phyloP scores from a whole-genome alignment of 129 eudicot species.

The carrot (Daucus carota) region DH1_v3.0 NC_030381.2:48494501-48495000 shows the following conservation, averaged over 20 bases:
- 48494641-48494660: neutral
- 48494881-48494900: neutral
- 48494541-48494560: constrained; percentile 2
- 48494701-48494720: neutral
- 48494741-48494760: neutral
- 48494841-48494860: neutral
- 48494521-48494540: constrained; percentile 69
- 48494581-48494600: neutral
- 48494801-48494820: neutral
- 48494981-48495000: neutral
- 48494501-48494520: constrained; percentile 58
- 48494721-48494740: neutral
- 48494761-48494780: neutral
- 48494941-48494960: neutral
- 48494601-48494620: neutral
- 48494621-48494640: neutral
- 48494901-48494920: neutral
- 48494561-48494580: neutral
- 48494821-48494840: neutral
- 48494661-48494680: neutral
- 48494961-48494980: neutral
- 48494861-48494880: neutral
- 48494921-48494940: neutral
- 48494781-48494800: neutral
- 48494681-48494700: constrained; percentile 3